Percentiles rank a stretch among this genome's conserved stretches.
phyloP scores from a whole-genome alignment of 768 basidiomycete genomes.

The Tylopilus balloui region DNA sequence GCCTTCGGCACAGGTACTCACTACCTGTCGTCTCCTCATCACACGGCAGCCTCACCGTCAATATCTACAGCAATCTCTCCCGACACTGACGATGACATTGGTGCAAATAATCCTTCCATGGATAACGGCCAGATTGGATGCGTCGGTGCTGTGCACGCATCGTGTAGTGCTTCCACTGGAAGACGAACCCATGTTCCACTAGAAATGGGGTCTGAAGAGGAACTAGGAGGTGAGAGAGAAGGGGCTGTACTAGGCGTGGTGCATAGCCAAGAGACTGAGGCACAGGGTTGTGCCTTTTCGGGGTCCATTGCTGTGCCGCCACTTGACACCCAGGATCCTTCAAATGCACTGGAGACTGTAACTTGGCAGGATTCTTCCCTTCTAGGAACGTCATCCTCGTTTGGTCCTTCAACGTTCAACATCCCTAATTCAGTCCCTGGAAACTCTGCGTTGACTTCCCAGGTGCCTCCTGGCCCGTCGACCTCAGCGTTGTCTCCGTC shows the following conservation, averaged over 20 bases:
- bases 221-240: constrained; percentile 4
- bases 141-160: not conserved
- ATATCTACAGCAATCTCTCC: constrained; percentile 10
- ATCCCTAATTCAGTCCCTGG: constrained; percentile 5
- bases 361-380: constrained; percentile 9
- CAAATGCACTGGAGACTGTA: constrained; percentile 19
- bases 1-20: constrained; percentile 14
- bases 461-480: not conserved
- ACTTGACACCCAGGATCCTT: constrained; percentile 15
- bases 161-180: constrained; percentile 4
- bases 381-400: constrained; percentile 12
- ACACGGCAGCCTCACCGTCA: constrained; percentile 3
- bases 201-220: constrained; percentile 3
- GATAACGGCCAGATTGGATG: constrained; percentile 7
- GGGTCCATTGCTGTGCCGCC: constrained; percentile 21
- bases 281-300: constrained; percentile 21
- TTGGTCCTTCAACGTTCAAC: constrained; percentile 7
- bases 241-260: constrained; percentile 15
- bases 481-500: constrained; percentile 3
- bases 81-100: not conserved
- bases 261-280: constrained; percentile 20
- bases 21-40: constrained; percentile 6
- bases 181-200: constrained; percentile 2
- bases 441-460: constrained; percentile 1
- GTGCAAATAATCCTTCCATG: not conserved